Evolutionary conservation across 192 early-diverging fungal genomes (phyloP), one percentile per base, ranked within the genome.

Genomic region (Coemansia sp.): DNA sequence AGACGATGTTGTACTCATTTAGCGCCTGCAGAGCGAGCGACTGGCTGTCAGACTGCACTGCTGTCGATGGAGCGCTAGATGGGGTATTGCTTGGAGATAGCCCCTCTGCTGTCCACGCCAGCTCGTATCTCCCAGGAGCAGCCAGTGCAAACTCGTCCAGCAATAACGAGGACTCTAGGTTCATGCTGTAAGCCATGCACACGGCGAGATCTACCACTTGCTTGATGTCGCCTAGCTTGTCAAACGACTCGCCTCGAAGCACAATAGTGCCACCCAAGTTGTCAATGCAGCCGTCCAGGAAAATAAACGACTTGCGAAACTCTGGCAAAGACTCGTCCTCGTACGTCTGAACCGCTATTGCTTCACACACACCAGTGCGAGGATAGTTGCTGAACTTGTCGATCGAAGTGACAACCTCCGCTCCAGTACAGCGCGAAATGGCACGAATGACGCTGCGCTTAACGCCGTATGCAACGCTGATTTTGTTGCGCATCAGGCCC

Each of bases 201-300:
- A 91, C 87, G 74, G 94, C 88, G 15, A 99, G 72, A 27, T 88
- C 83, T 12, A 92, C 82, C 3, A 98, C 83, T 44, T 85, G 84
- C 63, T 99, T 99, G 53, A 97, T 84, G 17, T 84, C 79, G 35
- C 68, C 77, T 46, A 99, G 80, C 12, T 70, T 67, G 22, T 85
- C 77, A 26, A 86, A 58, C 11, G 81, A 80, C 5, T 83, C 93
- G n/a, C 97, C 97, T 12, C 97, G 88, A 42, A 99, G 64, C 9
- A 94, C 88, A 36, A 99, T 81, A 0, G 94, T 95, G 54, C 94
- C 90, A 21, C 93, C 93, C 0, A 91, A 72, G 38, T 87, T 85
- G 33, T 82, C 79, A 11, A 85, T 81, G 72, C 93, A 94, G 2
- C 92, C 92, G 48, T 95, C 90, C 63, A 99, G 88, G 59, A 90